Conservation (phyloP, 2,329 filamentous ascomycete species). For the Metarhizium rileyi region DNA sequence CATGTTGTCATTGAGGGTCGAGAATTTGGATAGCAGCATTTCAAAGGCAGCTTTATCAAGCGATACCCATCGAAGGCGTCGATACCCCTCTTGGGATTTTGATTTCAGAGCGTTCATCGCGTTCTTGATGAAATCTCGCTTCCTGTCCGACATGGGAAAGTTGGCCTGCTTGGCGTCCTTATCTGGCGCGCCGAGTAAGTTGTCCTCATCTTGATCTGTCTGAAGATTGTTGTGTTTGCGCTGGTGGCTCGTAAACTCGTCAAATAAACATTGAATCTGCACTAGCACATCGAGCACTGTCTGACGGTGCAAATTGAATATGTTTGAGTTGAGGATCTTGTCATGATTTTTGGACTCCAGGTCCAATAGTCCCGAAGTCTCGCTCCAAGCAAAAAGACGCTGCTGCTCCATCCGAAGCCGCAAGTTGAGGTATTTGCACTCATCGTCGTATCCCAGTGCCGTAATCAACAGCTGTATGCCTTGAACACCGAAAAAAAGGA, state of each 20-base stretch:
- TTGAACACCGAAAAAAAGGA: neutral
- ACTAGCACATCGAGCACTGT: constrained; percentile 38
- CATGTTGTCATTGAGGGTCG: constrained; percentile 37
- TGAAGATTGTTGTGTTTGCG: constrained; percentile 27
- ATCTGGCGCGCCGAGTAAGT: constrained; percentile 27
- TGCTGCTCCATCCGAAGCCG: constrained; percentile 41
- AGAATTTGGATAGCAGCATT: constrained; percentile 31
- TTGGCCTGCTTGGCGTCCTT: constrained; percentile 34
- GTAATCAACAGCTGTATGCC: constrained; percentile 37
- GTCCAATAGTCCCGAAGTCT: constrained; percentile 37
- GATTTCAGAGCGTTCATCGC: constrained; percentile 29
- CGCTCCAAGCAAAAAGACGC: constrained; percentile 38
- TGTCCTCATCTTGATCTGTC: constrained; percentile 23
- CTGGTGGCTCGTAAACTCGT: constrained; percentile 35
- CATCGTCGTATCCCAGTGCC: constrained; percentile 36
- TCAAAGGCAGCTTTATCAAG: constrained; percentile 39
- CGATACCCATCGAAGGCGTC: constrained; percentile 33
- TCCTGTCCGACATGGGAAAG: constrained; percentile 31
- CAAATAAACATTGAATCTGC: constrained; percentile 36
- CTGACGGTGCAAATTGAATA: constrained; percentile 37
- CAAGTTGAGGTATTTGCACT: constrained; percentile 37
- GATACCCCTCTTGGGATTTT: constrained; percentile 24
- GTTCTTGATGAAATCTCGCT: constrained; percentile 33
- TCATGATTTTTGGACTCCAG: constrained; percentile 29
- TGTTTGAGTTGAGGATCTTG: constrained; percentile 35